Percentiles rank a stretch among this genome's conserved stretches.
Evolutionary conservation across 805 yeast genomes (phyloP).

Genomic region (Ogataea pignaliae): DNA sequence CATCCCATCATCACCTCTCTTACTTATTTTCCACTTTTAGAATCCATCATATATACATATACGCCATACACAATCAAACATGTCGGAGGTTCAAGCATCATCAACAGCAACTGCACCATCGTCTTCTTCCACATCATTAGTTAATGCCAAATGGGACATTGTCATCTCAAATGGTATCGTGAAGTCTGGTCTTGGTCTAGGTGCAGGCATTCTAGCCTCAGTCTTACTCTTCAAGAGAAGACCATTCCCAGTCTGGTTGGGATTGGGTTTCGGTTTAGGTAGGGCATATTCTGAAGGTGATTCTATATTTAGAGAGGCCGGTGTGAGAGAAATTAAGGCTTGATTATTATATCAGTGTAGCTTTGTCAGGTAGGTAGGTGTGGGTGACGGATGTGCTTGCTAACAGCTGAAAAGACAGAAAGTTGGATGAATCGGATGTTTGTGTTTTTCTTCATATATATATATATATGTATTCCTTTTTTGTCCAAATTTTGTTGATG

Average conservation of each 20-base stretch:
- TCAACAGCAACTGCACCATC: constrained; percentile 15
- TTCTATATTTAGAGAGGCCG: constrained; percentile 86
- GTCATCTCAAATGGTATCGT: constrained; percentile 91
- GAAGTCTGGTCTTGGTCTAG: constrained; percentile 94
- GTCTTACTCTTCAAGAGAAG: constrained; percentile 89
- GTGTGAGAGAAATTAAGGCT: constrained; percentile 70
- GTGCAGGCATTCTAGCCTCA: constrained; percentile 92
- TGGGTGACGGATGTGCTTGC: too few relatives aligned
- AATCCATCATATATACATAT: too few relatives aligned
- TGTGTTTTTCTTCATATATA: too few relatives aligned
- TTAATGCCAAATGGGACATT: constrained; percentile 72
- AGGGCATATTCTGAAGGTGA: constrained; percentile 98
- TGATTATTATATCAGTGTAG: too few relatives aligned
- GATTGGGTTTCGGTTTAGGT: constrained; percentile 96
- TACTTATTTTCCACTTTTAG: too few relatives aligned
- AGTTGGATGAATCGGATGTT: not conserved
- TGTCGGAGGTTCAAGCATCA: not conserved
- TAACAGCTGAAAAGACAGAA: too few relatives aligned
- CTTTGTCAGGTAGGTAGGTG: too few relatives aligned
- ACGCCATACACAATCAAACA: too few relatives aligned
- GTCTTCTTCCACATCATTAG: constrained; percentile 24
- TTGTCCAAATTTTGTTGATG: too few relatives aligned
- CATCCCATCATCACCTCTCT: too few relatives aligned
- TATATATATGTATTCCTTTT: too few relatives aligned
- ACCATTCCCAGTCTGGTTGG: constrained; percentile 97